Base-by-base conservation (phyloP, 441 rosid genomes). In the Croton setiger region DNA sequence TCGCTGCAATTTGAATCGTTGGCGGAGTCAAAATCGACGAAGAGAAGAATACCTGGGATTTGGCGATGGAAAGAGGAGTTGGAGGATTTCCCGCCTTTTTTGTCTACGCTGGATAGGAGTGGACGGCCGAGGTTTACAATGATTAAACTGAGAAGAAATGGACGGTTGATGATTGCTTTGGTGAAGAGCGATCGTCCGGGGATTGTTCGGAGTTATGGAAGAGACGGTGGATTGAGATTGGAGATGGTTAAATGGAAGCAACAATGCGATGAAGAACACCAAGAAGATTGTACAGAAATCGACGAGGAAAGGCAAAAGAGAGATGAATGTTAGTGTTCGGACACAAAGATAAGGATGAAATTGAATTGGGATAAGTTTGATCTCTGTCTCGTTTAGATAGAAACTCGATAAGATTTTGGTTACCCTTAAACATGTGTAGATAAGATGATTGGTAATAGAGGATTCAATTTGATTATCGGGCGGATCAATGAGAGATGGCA, bases 121-220 rank as follows among this genome's bases (percentile, higher is more conserved):
- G 82, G 87, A 79, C 68, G 80, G 77, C 79, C 83, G 47, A 73
- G 81, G 68, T 83, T 58, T 33, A 66, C 69, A 23, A 67, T 72
- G 47, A 45, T 67, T 70, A 71, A 71, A 39, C 74, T 62, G 77
- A 77, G 79, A 63, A 73, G 68, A 15, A 75, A 73, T 45, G 80
- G 85, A 60, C 67, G 85, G 77, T 12, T 83, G 60, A 76, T 47
- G 76, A 73, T 81, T 5, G 63, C 21, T 11, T 72, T 75, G 73
- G 75, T 78, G 20, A 72, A 71, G 1, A 78, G 67, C 0, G 39
- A 68, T 55, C 64, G 10, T 47, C 76, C 73, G 14, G 75, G 55
- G 71, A 53, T 83, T 7, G 53, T 74, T 41, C 70, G 79, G 63
- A 62, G 64, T 57, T 62, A 59, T 52, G 76, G 74, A 8, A 68